Base-by-base conservation (phyloP, 441 rosid genomes). In the Sinapis alba region DNA sequence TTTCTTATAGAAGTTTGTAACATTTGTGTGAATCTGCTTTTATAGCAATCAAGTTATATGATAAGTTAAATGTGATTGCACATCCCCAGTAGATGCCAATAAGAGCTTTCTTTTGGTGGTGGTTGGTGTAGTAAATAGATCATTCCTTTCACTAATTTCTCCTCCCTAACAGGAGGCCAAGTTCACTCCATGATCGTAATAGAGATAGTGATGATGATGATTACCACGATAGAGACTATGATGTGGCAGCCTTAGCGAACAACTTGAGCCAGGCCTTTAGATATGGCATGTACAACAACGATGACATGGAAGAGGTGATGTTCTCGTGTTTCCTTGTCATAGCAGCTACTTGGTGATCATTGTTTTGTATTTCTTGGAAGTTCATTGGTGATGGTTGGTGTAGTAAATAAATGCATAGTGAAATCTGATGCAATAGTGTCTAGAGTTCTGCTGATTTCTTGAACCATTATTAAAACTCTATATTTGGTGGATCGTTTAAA, bases 201-300 rank as follows among this genome's bases (percentile, higher is more conserved):
- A 90, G 95, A 83, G 98, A 95, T 78, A 95, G 99, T 43, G 97
- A 91, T 79, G 99, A 95, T 69, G 99, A 91, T 78, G 98, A 91
- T 84, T 91, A 90, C 79, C 98, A 89, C 63, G 98, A 95, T 77
- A 88, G 98, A 82, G 98, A 96, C 79, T 96, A 89, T 79, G 97
- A 93, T 83, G 98, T 91, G 77, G 98, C 97, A 51, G 97, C 97
- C 78, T 82, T 96, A 57, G 98, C 99, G 75, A 96, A 90, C 82
- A 96, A 93, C 76, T 82, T 96, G 74, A 96, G 93, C 78, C 94
- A 91, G 88, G 97, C 98, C 43, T 93, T 91, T 73, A 87, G 87
- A 80, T 95, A 87, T 83, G 96, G 96, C 73, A 90, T 89, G 57
- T 95, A 93, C 84, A 81, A 76, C 82, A 87, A 89, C 16, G 97